Base-by-base conservation (phyloP, 108 stramenopile species). In the Nitzschia palea region DNA sequence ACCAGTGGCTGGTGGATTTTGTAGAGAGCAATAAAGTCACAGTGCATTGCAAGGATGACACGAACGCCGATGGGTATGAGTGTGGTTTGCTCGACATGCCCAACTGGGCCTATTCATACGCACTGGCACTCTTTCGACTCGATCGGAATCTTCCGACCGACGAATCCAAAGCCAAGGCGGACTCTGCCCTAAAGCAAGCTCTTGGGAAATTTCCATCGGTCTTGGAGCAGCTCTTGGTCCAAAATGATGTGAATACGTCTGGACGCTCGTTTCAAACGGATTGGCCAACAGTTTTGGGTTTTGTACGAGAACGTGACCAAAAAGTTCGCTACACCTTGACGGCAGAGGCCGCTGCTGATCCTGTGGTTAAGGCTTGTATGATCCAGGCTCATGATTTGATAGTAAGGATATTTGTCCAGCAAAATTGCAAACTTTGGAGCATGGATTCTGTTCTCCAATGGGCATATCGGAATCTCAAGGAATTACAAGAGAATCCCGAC, bases 81-180 rank as follows among this genome's bases (percentile, higher is more conserved):
- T 73, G 87, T 53, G 47, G 26, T 18, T 58, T 94, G 28, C 18
- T 51, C 2, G 73, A 87, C 26, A 47, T 94, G 74, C 93, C 93
- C 0, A 90, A 87, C 55, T 87, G 72, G 80, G 74, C 88, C 15
- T 91, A 65, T 62, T 86, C 86, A 25, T 89, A 89, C 77, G 89
- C 93, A 2, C 53, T 94, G 52, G 93, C 93, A 3, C 68, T 90
- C 20, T 84, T 72, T 74, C 71, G 87, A 17, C 23, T 72, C 2
- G 12, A 70, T 34, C 44, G 70, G 12, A 28, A 35, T 10, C 31
- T 58, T 5, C 57, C 76, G 2, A 60, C 62, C 17, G 45, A 70
- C n/a, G 47, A 53, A 4, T 62, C 60, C 6, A 36, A 69, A 47
- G 71, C 50, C 5, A 48, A 48, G 27, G 63, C 77, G 1, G 40